Conservation (phyloP, 306 rosid genomes). For the Sphenostylis stenocarpa region DNA sequence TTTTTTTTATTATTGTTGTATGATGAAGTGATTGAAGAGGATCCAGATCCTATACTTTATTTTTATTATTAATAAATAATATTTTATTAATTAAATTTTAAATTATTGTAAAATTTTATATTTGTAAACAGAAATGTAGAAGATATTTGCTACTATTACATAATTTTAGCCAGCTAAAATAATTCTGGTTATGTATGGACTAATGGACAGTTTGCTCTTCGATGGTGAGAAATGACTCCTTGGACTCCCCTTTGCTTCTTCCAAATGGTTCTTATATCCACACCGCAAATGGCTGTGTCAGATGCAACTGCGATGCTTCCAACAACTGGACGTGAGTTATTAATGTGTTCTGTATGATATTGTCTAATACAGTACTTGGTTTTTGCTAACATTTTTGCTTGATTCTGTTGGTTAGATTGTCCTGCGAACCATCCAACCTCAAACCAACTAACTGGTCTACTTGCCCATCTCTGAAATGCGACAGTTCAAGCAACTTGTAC, state of each 20-base stretch:
- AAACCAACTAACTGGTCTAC: conserved; percentile 36
- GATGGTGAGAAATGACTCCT: conserved; percentile 31
- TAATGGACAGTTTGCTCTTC: conserved; percentile 51
- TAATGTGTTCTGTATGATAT: no score
- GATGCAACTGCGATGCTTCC: conserved; percentile 42
- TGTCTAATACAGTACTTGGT: no score
- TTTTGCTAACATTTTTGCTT: background rate
- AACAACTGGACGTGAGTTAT: conserved; percentile 27
- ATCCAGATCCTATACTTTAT: no score
- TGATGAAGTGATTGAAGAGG: no score
- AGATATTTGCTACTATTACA: no score
- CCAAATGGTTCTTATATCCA: conserved; percentile 13
- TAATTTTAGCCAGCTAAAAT: no score
- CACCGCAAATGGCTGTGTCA: conserved; percentile 54
- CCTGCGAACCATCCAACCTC: conserved; percentile 46
- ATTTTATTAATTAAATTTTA: no score
- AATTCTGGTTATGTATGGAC: no score
- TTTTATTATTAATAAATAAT: no score
- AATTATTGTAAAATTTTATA: no score
- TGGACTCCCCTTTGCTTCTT: conserved; percentile 41
- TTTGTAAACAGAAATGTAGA: no score
- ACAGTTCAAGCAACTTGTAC: conserved; percentile 5
- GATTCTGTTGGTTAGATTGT: conserved; percentile 34
- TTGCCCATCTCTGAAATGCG: conserved; percentile 50
- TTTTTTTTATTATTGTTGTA: no score